Evolutionary conservation across 2,329 filamentous ascomycete genomes (phyloP).

Genomic region (Xylariaceae sp.): DNA sequence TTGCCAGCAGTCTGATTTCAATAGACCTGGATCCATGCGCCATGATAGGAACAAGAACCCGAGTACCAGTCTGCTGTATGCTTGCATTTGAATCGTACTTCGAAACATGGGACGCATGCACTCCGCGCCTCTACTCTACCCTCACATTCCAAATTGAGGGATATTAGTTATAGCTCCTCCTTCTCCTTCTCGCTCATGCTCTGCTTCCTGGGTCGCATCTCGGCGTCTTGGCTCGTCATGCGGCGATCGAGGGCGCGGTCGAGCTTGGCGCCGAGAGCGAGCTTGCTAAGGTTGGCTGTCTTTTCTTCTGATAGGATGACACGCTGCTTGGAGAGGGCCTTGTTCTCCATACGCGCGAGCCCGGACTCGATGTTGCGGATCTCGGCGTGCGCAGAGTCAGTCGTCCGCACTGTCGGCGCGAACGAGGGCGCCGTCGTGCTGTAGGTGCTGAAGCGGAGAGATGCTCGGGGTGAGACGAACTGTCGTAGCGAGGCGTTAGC

Average conservation of each 20-base stretch:
- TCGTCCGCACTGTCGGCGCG: constrained; percentile 61
- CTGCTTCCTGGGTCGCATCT: constrained; percentile 69
- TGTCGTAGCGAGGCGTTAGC: constrained; percentile 9
- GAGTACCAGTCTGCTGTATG: background rate
- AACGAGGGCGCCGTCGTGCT: constrained; percentile 66
- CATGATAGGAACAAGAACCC: constrained; percentile 1
- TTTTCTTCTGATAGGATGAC: constrained; percentile 82
- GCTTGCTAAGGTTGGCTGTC: constrained; percentile 80
- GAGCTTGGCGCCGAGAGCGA: constrained; percentile 88
- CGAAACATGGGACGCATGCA: too few species aligned
- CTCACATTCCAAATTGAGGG: too few species aligned
- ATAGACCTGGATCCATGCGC: background rate
- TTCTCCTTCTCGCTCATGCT: constrained; percentile 39
- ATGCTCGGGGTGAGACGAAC: constrained; percentile 54
- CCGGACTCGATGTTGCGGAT: constrained; percentile 76
- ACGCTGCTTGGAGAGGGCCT: constrained; percentile 81
- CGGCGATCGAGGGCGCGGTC: constrained; percentile 85
- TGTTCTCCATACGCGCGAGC: constrained; percentile 88
- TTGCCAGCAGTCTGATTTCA: background rate
- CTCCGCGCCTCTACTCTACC: too few species aligned
- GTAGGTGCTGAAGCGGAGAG: constrained; percentile 65
- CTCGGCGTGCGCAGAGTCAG: constrained; percentile 62
- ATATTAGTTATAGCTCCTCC: constrained; percentile 18
- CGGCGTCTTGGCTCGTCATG: constrained; percentile 88
- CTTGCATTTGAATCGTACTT: too few species aligned